Base-by-base conservation (phyloP, 2,329 filamentous ascomycete species). In the Aspergillus tamarii region DNA sequence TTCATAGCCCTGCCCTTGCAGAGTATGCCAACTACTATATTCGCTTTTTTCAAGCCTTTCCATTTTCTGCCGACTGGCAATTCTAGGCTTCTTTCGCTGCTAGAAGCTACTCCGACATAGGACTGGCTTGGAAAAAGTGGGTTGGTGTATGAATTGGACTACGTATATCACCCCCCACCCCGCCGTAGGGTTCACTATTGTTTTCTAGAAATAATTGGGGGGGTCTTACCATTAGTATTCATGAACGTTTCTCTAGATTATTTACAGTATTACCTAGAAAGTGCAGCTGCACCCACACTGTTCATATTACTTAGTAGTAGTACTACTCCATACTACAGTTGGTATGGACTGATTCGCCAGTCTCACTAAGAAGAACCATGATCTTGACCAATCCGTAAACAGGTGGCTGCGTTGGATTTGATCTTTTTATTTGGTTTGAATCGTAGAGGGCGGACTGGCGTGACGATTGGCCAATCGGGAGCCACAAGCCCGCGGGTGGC, bases 401-500 rank as follows among this genome's bases (percentile, higher is more conserved):
- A 46, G 39, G 46, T 50, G 46, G 46, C 46, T 30, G 26, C 14
- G 23, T 50, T 26, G 21, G 23, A 57, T 21, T 46, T 53, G 32
- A 16, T 14, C 26, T 14, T 14, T 60, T n/a, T 26, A 5, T 16
- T 21, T 12, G 39, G 30, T 16, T 39, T 43, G 34, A 60, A 60
- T 52, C 34, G 58, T 32, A 34, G 23, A 16, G 11, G 36, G 48
- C 32, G 26, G 46, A 34, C 34, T 54, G 50, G 50, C 39, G 48
- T 53, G 26, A n/a, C 23, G 21, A n/a, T 4, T 21, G 23, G n/a
- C 58, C 58, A 60, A 60, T 45, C 48, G 48, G 48, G 19, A 14
- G 11, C n/a, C 19, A 21, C 48, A 16, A 60, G 39, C 23, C 58
- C 14, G 39, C 58, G 58, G 58, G 62, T 59, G 59, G 59, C 59